These are phyloP conservation scores for Glebionis coronaria DNA, from an alignment of 129 eudicot genomes.

Conservation along the genomic window DNA sequence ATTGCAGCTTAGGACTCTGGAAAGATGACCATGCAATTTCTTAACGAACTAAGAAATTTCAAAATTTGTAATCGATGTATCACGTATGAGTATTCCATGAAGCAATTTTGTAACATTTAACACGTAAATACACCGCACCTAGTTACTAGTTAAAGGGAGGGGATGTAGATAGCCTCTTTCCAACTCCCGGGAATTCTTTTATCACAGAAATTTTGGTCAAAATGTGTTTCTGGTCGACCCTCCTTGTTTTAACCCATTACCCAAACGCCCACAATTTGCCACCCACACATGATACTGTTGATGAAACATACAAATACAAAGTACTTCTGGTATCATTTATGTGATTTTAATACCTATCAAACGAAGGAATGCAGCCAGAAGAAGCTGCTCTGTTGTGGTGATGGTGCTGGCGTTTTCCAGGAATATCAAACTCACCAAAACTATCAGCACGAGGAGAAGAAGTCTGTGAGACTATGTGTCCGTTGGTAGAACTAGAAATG, in stretches of 20 bases:
- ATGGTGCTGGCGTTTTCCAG: slow-evolving; percentile 37
- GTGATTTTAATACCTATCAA: slow-evolving; percentile 30
- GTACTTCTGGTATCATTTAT: slow-evolving; percentile 8
- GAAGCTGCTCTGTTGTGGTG: slow-evolving; percentile 49
- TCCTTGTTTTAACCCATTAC: slow-evolving; percentile 10
- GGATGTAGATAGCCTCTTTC: too few relatives aligned
- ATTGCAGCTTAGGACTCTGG: slow-evolving; percentile 37
- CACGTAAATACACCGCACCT: too few relatives aligned
- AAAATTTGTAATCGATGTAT: too few relatives aligned
- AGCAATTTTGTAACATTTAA: background rate
- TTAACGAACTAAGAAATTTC: slow-evolving; percentile 33
- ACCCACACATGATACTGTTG: slow-evolving; percentile 1
- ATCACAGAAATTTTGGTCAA: background rate
- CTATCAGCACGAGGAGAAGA: slow-evolving; percentile 48
- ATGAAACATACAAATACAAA: background rate
- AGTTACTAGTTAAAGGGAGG: too few relatives aligned
- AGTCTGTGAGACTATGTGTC: slow-evolving; percentile 38
- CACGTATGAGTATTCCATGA: background rate
- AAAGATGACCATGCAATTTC: slow-evolving; percentile 37
- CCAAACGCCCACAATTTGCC: background rate
- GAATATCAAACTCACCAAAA: slow-evolving; percentile 27
- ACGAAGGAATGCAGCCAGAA: slow-evolving; percentile 29
- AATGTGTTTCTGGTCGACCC: background rate
- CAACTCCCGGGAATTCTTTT: too few relatives aligned
- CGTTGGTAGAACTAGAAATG: slow-evolving; percentile 42